phyloP scores from a whole-genome alignment of 2,329 filamentous ascomycete species.

The Diaporthe sp. region DNA sequence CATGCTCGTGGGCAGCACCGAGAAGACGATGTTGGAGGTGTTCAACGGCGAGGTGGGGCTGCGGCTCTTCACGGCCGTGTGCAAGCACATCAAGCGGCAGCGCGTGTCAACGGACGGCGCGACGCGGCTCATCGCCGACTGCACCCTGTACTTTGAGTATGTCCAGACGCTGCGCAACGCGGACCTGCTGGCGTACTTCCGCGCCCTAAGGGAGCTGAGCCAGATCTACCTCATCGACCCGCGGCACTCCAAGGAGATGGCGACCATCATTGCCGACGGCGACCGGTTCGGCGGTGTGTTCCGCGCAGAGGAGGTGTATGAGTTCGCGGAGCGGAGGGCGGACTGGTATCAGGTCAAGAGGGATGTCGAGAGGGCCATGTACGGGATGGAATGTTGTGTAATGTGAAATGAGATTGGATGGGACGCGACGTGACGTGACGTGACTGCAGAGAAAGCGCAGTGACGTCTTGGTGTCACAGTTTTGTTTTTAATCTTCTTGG shows the following conservation, averaged over 20 bases:
- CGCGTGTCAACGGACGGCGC: slow-evolving; percentile 91
- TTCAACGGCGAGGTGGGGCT: slow-evolving; percentile 98
- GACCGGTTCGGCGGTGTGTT: slow-evolving; percentile 94
- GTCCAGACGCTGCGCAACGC: slow-evolving; percentile 85
- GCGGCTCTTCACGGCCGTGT: slow-evolving; percentile 89
- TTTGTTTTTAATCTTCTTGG: not conserved
- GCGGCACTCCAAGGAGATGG: slow-evolving; percentile 92
- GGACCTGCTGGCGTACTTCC: slow-evolving; percentile 90
- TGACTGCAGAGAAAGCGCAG: not conserved
- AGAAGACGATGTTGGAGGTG: slow-evolving; percentile 98
- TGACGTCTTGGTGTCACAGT: not conserved
- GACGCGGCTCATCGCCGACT: slow-evolving; percentile 94
- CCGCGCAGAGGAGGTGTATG: slow-evolving; percentile 95
- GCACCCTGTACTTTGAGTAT: slow-evolving; percentile 93
- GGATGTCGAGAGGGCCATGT: slow-evolving; percentile 96
- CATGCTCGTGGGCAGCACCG: slow-evolving; percentile 94
- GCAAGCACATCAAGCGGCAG: slow-evolving; percentile 98
- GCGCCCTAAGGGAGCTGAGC: slow-evolving; percentile 88
- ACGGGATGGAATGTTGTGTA: slow-evolving; percentile 87
- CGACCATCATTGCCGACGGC: slow-evolving; percentile 91
- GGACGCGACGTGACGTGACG: not conserved
- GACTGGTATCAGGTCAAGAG: slow-evolving; percentile 95
- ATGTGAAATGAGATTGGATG: slow-evolving; percentile 73
- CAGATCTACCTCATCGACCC: slow-evolving; percentile 96
- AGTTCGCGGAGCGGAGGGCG: slow-evolving; percentile 92